phyloP scores from a whole-genome alignment of 108 stramenopile species.

The Cyclotella baltica region DNA sequence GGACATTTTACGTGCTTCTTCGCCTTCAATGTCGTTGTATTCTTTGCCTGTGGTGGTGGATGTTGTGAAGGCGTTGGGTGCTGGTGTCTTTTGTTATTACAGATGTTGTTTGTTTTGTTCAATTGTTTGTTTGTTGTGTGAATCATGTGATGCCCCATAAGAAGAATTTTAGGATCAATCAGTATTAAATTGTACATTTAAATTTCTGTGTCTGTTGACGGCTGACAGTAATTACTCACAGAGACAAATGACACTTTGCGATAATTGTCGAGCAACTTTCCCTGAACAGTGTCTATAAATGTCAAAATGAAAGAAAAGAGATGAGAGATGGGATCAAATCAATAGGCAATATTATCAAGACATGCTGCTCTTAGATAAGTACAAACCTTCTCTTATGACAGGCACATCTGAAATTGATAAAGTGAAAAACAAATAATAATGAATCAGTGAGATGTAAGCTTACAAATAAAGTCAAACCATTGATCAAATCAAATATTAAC shows the following conservation, averaged over 20 bases:
- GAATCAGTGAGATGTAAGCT: neutral
- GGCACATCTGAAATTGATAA: conserved; percentile 48
- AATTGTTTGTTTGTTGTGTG: neutral
- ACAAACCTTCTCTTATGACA: conserved; percentile 47
- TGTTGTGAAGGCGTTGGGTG: conserved; percentile 62
- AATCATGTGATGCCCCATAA: neutral
- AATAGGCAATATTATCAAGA: neutral
- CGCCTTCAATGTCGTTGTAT: conserved; percentile 46
- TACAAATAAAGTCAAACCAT: too few species aligned
- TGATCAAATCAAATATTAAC: too few species aligned
- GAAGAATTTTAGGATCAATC: too few species aligned
- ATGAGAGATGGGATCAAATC: neutral
- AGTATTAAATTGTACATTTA: too few species aligned
- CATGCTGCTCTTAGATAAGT: neutral
- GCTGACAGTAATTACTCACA: conserved; percentile 14
- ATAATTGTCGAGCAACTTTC: conserved; percentile 46
- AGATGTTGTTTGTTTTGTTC: neutral
- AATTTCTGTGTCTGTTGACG: too few species aligned
- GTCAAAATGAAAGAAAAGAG: neutral
- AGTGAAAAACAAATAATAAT: conserved; percentile 3
- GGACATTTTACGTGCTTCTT: conserved; percentile 13
- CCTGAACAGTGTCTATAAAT: conserved; percentile 50
- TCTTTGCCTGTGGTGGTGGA: conserved; percentile 43
- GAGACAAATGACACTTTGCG: conserved; percentile 43
- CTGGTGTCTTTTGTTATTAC: conserved; percentile 45